Percentiles rank a stretch among this genome's conserved stretches.
These are phyloP conservation scores for Termitomyces sp. DNA, from an alignment of 768 basidiomycete species.

Conservation along the genomic window DNA sequence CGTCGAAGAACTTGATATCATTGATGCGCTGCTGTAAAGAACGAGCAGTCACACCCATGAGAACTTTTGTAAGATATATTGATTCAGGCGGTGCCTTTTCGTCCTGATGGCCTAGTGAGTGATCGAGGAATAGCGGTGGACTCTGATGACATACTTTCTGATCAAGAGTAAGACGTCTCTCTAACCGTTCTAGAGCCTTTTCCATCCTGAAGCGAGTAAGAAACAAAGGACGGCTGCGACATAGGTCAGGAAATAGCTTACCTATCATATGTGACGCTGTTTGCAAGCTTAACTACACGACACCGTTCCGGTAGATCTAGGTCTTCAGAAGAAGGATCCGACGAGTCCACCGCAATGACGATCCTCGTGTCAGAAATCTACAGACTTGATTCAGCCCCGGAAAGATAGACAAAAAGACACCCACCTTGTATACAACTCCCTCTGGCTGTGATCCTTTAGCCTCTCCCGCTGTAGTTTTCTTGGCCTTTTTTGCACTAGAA, in stretches of 20 bases:
- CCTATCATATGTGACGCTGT: constrained; percentile 91
- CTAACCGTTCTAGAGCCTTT: constrained; percentile 67
- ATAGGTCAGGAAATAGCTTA: constrained; percentile 17
- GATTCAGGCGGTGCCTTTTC: constrained; percentile 42
- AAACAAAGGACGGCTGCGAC: neutral
- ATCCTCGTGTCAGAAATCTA: constrained; percentile 82
- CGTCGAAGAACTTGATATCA: constrained; percentile 67
- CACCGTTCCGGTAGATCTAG: constrained; percentile 84
- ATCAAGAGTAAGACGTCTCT: constrained; percentile 35
- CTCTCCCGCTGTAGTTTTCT: constrained; percentile 35
- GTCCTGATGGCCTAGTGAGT: constrained; percentile 20
- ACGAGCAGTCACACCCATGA: constrained; percentile 62
- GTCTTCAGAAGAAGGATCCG: constrained; percentile 58
- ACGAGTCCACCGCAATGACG: constrained; percentile 71
- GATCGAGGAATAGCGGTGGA: neutral
- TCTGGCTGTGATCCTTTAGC: constrained; percentile 47
- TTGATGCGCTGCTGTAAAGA: constrained; percentile 34
- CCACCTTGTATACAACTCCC: constrained; percentile 85
- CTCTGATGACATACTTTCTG: constrained; percentile 7
- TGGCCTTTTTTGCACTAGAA: constrained; percentile 41
- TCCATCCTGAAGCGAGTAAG: constrained; percentile 65
- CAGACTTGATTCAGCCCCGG: neutral
- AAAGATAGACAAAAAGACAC: constrained; percentile 2
- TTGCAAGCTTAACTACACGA: constrained; percentile 84
- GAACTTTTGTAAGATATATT: constrained; percentile 57